Evolutionary conservation across 495 filamentous ascomycete genomes (phyloP).

Genomic region (Penicillium longicatenatum): DNA sequence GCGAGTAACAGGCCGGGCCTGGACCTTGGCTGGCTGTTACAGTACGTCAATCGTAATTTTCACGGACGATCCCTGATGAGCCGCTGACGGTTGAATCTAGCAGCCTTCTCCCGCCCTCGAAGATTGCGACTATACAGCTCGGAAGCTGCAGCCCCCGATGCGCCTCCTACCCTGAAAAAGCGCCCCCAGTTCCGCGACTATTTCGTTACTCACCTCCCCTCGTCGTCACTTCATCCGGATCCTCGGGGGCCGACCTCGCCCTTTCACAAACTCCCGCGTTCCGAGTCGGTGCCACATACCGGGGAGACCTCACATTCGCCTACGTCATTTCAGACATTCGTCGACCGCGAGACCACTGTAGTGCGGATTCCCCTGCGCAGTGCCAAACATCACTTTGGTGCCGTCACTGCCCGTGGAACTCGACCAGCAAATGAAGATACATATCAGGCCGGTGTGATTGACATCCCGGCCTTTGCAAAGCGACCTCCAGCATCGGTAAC

Average conservation of each 20-base stretch:
- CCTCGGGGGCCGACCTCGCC: slow-evolving; percentile 59
- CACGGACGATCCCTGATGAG: slow-evolving; percentile 6
- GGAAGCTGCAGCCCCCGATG: slow-evolving; percentile 19
- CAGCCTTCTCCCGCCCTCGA: slow-evolving; percentile 28
- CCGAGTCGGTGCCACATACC: slow-evolving; percentile 79
- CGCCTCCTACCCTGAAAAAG: slow-evolving; percentile 17
- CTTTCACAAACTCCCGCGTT: slow-evolving; percentile 78
- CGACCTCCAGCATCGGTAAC: slow-evolving; percentile 71
- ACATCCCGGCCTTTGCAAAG: slow-evolving; percentile 89
- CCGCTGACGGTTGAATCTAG: slow-evolving; percentile 16
- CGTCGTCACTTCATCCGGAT: slow-evolving; percentile 90
- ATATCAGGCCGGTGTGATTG: slow-evolving; percentile 91
- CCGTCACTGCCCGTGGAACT: slow-evolving; percentile 73
- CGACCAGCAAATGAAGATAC: slow-evolving; percentile 90
- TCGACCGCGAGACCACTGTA: slow-evolving; percentile 82
- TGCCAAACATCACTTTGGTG: slow-evolving; percentile 96
- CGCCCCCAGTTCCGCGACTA: slow-evolving; percentile 85
- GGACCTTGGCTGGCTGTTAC: slow-evolving; percentile 39
- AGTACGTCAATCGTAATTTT: slow-evolving; percentile 30
- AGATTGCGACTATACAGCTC: slow-evolving; percentile 22
- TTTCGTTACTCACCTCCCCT: slow-evolving; percentile 93
- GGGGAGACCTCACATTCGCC: slow-evolving; percentile 55
- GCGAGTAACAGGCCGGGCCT: slow-evolving; percentile 46
- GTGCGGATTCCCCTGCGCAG: slow-evolving; percentile 93
- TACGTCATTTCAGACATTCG: slow-evolving; percentile 55